Conservation (phyloP, 768 basidiomycete species). For the Tricholoma flavovirens region DNA sequence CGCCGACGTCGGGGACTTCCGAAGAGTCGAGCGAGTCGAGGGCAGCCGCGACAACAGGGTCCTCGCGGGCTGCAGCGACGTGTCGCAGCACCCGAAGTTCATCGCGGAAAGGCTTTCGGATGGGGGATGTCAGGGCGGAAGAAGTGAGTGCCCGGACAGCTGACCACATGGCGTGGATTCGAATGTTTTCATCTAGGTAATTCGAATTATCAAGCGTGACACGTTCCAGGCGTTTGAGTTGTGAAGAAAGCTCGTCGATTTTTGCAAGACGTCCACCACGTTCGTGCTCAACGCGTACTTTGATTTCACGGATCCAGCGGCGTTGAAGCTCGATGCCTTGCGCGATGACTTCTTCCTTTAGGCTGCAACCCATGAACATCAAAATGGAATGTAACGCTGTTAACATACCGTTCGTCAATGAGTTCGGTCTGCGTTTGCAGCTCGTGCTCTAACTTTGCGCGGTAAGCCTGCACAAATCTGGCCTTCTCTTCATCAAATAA, state of each 20-base stretch:
- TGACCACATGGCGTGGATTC: conserved; percentile 88
- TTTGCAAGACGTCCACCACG: conserved; percentile 93
- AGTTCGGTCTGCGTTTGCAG: conserved; percentile 84
- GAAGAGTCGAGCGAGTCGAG: conserved; percentile 64
- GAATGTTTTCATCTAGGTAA: conserved; percentile 90
- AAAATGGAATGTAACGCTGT: not conserved
- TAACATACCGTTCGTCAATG: conserved; percentile 83
- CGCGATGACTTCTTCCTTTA: conserved; percentile 91
- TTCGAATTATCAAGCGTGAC: conserved; percentile 86
- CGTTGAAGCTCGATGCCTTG: conserved; percentile 98
- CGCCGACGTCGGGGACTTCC: conserved; percentile 71
- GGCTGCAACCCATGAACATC: conserved; percentile 35
- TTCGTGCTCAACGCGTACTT: conserved; percentile 92
- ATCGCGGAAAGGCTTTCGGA: conserved; percentile 80
- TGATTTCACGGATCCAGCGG: conserved; percentile 94
- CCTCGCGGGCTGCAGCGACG: conserved; percentile 65
- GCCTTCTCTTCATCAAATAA: conserved; percentile 75
- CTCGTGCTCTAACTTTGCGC: conserved; percentile 81
- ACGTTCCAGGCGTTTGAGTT: conserved; percentile 86
- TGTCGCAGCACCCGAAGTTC: conserved; percentile 82
- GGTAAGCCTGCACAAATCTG: conserved; percentile 70
- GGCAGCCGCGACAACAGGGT: conserved; percentile 57
- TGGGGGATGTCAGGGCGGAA: conserved; percentile 56
- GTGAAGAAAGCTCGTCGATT: conserved; percentile 86
- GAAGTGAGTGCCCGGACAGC: conserved; percentile 77